Conservation (phyloP, 2,329 filamentous ascomycete genomes). For the Sodiomyces alkalinus region DNA sequence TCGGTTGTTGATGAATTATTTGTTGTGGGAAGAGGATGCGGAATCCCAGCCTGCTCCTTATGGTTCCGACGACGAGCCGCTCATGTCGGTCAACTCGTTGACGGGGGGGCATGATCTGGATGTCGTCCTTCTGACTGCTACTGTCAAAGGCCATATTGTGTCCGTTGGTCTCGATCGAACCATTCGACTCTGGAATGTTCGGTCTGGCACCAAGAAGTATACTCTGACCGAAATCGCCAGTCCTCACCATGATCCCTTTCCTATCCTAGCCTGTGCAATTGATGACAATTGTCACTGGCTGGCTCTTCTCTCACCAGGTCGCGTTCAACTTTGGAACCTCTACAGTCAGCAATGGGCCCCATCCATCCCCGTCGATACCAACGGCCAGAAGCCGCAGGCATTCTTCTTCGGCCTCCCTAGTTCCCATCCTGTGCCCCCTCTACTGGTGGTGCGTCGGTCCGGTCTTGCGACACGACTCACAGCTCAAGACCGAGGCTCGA, state of each 20-base stretch:
- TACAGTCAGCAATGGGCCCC: slow-evolving; percentile 38
- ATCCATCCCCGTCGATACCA: slow-evolving; percentile 37
- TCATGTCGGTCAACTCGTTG: slow-evolving; percentile 45
- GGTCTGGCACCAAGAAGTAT: slow-evolving; percentile 25
- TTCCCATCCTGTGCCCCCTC: slow-evolving; percentile 20
- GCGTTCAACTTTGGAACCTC: slow-evolving; percentile 49
- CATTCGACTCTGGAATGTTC: slow-evolving; percentile 51
- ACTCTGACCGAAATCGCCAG: slow-evolving; percentile 24
- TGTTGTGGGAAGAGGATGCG: slow-evolving; percentile 50
- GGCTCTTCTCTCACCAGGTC: slow-evolving; percentile 45
- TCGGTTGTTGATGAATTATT: slow-evolving; percentile 56
- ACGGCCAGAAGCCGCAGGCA: slow-evolving; percentile 41
- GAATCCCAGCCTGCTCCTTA: too few species aligned
- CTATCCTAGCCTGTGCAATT: slow-evolving; percentile 47
- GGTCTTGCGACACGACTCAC: slow-evolving; percentile 46
- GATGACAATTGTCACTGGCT: slow-evolving; percentile 50
- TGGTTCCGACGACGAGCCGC: slow-evolving; percentile 30
- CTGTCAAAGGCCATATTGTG: slow-evolving; percentile 47
- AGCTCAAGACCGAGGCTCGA: slow-evolving; percentile 25
- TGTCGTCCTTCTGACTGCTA: slow-evolving; percentile 48
- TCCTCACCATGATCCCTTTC: slow-evolving; percentile 32
- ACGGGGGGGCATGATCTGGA: slow-evolving; percentile 52
- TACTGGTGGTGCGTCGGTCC: slow-evolving; percentile 49
- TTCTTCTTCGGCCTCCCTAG: slow-evolving; percentile 44
- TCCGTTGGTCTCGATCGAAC: slow-evolving; percentile 56